phyloP scores from a whole-genome alignment of 805 yeast species.

The Kazachstania kunashirensis region DNA sequence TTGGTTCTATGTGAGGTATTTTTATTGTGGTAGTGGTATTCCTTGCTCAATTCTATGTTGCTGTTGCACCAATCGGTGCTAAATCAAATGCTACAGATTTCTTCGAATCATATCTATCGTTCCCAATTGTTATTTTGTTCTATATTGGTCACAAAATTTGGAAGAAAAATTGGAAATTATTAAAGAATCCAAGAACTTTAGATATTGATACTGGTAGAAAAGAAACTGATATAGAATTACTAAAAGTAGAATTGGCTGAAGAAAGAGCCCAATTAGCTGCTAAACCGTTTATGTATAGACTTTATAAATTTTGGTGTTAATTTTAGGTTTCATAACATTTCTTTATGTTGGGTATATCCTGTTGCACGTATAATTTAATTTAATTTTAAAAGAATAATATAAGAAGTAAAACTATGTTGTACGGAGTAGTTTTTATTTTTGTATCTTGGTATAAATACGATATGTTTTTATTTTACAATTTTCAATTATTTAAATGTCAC shows the following conservation, averaged over 20 bases:
- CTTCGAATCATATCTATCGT: constrained; percentile 57
- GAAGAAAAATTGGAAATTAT: constrained; percentile 34
- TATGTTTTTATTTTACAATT: no score
- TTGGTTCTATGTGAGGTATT: constrained; percentile 58
- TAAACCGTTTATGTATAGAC: constrained; percentile 40
- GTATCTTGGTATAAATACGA: no score
- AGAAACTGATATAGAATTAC: constrained; percentile 42
- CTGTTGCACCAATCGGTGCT: constrained; percentile 56
- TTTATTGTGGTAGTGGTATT: constrained; percentile 50
- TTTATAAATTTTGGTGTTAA: constrained; percentile 41
- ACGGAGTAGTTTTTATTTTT: no score
- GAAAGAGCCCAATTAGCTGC: constrained; percentile 36
- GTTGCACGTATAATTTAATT: no score
- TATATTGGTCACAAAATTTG: constrained; percentile 51
- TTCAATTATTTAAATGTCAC: no score
- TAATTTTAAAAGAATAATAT: no score
- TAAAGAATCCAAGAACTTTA: constrained; percentile 39
- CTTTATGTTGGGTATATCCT: no score
- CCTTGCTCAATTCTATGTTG: constrained; percentile 75
- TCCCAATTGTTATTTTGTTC: constrained; percentile 50
- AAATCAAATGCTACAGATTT: constrained; percentile 46
- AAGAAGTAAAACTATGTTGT: no score
- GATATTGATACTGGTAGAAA: constrained; percentile 59
- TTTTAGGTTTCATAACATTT: no score
- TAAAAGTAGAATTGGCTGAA: constrained; percentile 44